phyloP scores from a whole-genome alignment of 129 eudicot species.

The Daucus carota region DNA sequence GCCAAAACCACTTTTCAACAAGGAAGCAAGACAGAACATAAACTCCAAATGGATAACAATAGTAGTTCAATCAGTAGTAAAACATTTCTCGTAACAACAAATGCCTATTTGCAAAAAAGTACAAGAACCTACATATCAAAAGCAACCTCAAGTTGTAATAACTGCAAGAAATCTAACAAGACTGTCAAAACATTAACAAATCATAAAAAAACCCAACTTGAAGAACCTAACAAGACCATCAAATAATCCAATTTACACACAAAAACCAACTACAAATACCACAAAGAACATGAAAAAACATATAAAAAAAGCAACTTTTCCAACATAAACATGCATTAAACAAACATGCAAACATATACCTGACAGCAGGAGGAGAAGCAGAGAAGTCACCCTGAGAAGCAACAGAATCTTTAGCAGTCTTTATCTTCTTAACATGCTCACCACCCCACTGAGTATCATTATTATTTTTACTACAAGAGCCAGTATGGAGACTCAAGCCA shows the following conservation, averaged over 20 bases:
- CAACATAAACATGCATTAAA: background rate
- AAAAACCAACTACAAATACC: background rate
- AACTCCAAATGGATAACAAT: no score
- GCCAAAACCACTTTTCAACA: no score
- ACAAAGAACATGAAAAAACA: background rate
- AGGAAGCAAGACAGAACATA: no score
- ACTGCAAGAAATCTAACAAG: background rate
- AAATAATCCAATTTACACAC: background rate
- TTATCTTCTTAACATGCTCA: constrained; percentile 31
- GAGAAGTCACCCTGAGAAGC: constrained; percentile 15
- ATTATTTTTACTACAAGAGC: constrained; percentile 11
- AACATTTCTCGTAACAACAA: background rate
- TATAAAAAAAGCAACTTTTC: background rate
- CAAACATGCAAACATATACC: constrained; percentile 14
- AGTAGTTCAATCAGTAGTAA: background rate
- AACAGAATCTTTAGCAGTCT: constrained; percentile 44
- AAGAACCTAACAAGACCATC: background rate
- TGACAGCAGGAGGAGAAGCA: constrained; percentile 33
- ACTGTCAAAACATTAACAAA: background rate
- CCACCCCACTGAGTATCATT: constrained; percentile 1
- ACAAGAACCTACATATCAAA: background rate
- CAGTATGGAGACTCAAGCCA: constrained; percentile 57
- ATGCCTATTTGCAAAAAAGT: background rate
- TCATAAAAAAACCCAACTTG: background rate
- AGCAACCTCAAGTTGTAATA: background rate